A percentile compares a stretch with the other conserved stretches of the same genome.
Evolutionary conservation across 768 basidiomycete species (phyloP).

Genomic region (Mycena vitilis): DNA sequence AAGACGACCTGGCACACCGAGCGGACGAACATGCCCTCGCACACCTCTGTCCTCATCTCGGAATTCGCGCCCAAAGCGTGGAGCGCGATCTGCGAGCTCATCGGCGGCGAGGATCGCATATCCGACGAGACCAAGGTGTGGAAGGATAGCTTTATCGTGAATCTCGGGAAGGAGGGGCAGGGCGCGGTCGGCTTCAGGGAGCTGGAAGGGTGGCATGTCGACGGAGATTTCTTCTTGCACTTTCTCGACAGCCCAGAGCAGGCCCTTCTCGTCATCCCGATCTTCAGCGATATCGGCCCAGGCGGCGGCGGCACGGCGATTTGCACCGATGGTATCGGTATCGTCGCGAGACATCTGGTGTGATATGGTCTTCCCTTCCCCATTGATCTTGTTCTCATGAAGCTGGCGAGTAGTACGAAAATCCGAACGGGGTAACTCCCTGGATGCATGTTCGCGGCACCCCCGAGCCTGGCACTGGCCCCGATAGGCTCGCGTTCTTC

Average conservation of each 20-base stretch:
- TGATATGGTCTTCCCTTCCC: background rate
- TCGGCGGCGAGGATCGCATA: slow-evolving; percentile 71
- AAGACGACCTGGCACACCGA: slow-evolving; percentile 66
- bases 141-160: slow-evolving; percentile 74
- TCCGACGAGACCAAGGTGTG: slow-evolving; percentile 59
- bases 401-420: slow-evolving; percentile 10
- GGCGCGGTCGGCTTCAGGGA: slow-evolving; percentile 52
- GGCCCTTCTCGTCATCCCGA: slow-evolving; percentile 69
- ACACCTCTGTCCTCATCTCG: slow-evolving; percentile 56
- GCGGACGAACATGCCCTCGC: slow-evolving; percentile 67
- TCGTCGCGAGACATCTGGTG: slow-evolving; percentile 63
- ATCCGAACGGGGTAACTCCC: slow-evolving; percentile 34
- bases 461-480: slow-evolving; percentile 17
- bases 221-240: slow-evolving; percentile 70
- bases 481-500: slow-evolving; percentile 28
- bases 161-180: slow-evolving; percentile 61
- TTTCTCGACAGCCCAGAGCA: slow-evolving; percentile 77
- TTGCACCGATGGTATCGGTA: slow-evolving; percentile 64
- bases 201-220: slow-evolving; percentile 74
- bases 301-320: slow-evolving; percentile 72
- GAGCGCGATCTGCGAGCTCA: slow-evolving; percentile 69
- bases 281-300: slow-evolving; percentile 67
- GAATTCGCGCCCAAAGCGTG: slow-evolving; percentile 69
- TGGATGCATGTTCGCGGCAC: slow-evolving; percentile 35
- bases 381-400: background rate